Conservation (phyloP, 192 early-diverging fungal genomes). For the Phlyctochytrium planicorne region DNA sequence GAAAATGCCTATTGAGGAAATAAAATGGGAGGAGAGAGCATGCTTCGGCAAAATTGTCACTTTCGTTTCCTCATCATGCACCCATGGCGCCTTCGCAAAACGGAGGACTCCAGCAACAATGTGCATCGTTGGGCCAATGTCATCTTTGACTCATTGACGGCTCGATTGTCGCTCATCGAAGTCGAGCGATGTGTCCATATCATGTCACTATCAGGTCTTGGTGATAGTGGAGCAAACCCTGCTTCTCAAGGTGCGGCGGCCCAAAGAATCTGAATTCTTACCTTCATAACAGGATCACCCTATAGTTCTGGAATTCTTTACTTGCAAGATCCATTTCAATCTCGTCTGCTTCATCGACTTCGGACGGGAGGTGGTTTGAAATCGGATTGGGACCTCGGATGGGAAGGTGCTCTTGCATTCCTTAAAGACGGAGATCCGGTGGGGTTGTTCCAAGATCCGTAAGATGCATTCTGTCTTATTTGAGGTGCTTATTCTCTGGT, state of each 20-base stretch:
- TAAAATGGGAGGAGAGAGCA: too few relatives aligned
- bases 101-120: too few relatives aligned
- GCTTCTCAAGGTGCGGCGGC: too few relatives aligned
- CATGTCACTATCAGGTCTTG: neutral
- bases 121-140: too few relatives aligned
- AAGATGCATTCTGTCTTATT: too few relatives aligned
- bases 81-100: too few relatives aligned
- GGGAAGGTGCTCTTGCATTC: neutral
- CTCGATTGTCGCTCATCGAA: neutral
- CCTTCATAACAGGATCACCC: too few relatives aligned
- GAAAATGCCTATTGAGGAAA: slow-evolving; percentile 55
- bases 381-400: neutral
- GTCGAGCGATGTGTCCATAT: neutral
- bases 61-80: too few relatives aligned
- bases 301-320: neutral
- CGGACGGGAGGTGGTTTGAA: neutral
- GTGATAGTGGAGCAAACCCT: neutral
- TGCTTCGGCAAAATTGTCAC: too few relatives aligned
- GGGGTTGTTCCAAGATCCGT: neutral
- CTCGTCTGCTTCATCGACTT: neutral
- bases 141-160: too few relatives aligned
- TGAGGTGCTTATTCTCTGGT: too few relatives aligned
- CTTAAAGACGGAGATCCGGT: neutral
- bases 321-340: neutral
- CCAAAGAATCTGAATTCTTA: too few relatives aligned